phyloP scores from a whole-genome alignment of 208 protist genomes.

The Acanthamoeba culbertsoni region DNA sequence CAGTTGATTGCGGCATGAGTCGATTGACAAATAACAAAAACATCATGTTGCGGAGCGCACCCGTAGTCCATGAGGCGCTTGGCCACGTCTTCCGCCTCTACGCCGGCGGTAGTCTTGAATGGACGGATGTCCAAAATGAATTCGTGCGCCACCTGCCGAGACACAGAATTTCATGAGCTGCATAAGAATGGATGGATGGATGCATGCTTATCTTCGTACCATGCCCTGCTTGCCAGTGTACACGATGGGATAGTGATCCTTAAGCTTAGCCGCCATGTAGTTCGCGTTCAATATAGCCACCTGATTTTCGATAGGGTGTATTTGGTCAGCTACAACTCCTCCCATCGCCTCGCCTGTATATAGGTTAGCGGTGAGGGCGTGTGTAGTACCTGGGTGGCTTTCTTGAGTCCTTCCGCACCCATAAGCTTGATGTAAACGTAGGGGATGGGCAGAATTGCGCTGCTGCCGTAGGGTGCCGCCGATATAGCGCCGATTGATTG shows the following conservation, averaged over 20 bases:
- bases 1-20: not conserved
- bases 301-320: too few species aligned
- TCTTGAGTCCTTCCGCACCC: constrained; percentile 89
- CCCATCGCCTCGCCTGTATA: too few species aligned
- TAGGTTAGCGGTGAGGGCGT: not conserved
- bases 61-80: constrained; percentile 95
- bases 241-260: constrained; percentile 93
- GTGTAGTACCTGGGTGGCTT: constrained; percentile 88
- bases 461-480: constrained; percentile 92
- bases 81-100: constrained; percentile 95
- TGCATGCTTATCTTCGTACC: not conserved
- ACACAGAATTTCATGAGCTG: constrained; percentile 32
- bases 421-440: constrained; percentile 96
- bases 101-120: constrained; percentile 92
- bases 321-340: too few species aligned
- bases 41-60: too few species aligned
- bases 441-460: constrained; percentile 94
- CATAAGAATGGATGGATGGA: not conserved
- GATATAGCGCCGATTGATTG: constrained; percentile 90
- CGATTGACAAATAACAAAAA: not conserved
- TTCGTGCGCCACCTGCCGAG: constrained; percentile 89
- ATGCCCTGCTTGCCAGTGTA: constrained; percentile 87
- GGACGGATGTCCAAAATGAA: constrained; percentile 93
- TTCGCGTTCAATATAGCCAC: constrained; percentile 98
- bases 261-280: constrained; percentile 94